Evolutionary conservation across 2,329 filamentous ascomycete species (phyloP), one percentile per base, ranked within the genome.

Genomic region (Leptographium radiaticola): DNA sequence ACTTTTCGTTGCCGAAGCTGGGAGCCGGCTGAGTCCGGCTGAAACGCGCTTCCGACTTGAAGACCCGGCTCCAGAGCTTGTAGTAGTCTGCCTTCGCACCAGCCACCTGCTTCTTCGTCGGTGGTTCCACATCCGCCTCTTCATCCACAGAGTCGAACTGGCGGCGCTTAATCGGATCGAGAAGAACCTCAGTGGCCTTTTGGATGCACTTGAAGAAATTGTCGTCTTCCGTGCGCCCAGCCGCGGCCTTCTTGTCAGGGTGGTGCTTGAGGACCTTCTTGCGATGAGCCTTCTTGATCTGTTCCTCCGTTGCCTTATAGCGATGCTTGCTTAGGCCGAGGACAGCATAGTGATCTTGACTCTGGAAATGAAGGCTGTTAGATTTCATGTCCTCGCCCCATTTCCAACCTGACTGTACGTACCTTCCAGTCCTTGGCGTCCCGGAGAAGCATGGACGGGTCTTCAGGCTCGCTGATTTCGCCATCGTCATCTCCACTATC

Each of bases 191-290:
- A 63, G 86, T 91, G 55, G 93, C 93, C 72, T 96, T 96, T 70
- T 98, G 94, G 70, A 98, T 98, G 72, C 94, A 98, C 80, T 98
- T 98, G 86, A 98, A 98, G 79, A 98, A 98, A 70, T 87, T 88
- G 71, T 98, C 93, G 71, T 96, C 91, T 65, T 97, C 90, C 62
- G 81, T 80, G 64, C 81, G 80, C 58, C 93, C 93, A 49, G 84
- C 80, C 33, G 93, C 93, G 16, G 94, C 93, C 76, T 94, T 95
- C 84, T 98, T 98, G 71, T 98, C 93, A 58, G 93, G 93, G 72
- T 98, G 93, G 71, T 98, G 93, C 75, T 89, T 91, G 61, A 98
- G 86, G 60, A 98, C 93, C 86, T 98, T 98, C 83, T 95, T 96
- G 75, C 93, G 89, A 76, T 98, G 91, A 62, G 94, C 93, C 64